Base-by-base conservation (phyloP, 2,329 filamentous ascomycete genomes). In the Pseudocercospora eumusae region DNA sequence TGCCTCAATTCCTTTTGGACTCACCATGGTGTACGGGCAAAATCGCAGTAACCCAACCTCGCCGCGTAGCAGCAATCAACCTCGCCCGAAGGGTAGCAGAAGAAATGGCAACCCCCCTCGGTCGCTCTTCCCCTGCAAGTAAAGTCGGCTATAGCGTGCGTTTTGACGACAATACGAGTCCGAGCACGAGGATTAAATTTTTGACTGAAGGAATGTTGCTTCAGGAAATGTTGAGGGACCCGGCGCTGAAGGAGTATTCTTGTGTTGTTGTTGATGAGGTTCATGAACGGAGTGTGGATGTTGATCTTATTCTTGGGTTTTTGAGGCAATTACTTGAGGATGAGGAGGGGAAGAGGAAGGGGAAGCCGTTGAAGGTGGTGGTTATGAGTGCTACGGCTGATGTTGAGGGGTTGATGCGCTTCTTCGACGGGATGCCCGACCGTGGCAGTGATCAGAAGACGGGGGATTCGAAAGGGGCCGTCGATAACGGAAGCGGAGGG, bases 331-430 rank as follows among this genome's bases (percentile, higher is more conserved):
- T 98, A 52, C 79, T 95, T 1, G 80, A 84, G 31, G 81, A 83
- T 2, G 81, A 87, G 59, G 83, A 85, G 40, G 81, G 84, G 49
- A 64, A 57, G 25, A 79, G 89, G 28, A 81, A 84, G 49, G 61
- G 55, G 31, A 79, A 89, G 28, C 88, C 90, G 0, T 79, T 99
- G 60, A 98, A 96, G 75, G 87, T 98, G 3, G 85, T 96, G 33
- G 86, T 98, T 73, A 99, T 99, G 95, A 97, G 93, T 82, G 95
- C 95, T 55, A 99, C 95, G 6, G 91, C 92, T 40, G 91, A 98
- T 75, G 87, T 96, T 61, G 88, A 93, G 63, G 86, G 84, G 60
- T 86, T 98, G 31, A 82, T 86, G 47, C 79, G 80, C 0, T 98
- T 96, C 75, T 97, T 98, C 66, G 77, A 78, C 63, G 61, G 50